Conservation (phyloP, 208 protist genomes). For the Leishmania tropica region DNA sequence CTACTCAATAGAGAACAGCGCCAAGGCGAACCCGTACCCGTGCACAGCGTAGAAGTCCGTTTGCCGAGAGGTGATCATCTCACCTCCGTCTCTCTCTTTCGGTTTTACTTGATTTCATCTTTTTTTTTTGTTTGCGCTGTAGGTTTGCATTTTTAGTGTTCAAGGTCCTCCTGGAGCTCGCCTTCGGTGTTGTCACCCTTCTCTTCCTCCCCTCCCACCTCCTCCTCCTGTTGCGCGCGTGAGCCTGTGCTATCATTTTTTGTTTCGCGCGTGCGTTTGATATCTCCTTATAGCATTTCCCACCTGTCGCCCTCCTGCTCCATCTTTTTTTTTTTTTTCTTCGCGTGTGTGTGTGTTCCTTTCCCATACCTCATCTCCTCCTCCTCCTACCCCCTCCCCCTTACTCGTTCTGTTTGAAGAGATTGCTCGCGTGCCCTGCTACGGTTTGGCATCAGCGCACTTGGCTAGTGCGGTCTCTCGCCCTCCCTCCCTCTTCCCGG, state of each 20-base stretch:
- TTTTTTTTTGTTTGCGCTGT: not conserved
- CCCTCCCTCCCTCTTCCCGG: not conserved
- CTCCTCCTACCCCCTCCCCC: not conserved
- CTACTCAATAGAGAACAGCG: not conserved
- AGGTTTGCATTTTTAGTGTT: not conserved
- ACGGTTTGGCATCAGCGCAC: no score
- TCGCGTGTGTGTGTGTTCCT: not conserved
- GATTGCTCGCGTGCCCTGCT: no score
- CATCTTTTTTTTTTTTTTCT: not conserved
- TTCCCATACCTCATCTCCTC: not conserved
- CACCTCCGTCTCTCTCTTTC: not conserved
- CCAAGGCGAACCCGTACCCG: not conserved
- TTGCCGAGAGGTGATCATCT: not conserved
- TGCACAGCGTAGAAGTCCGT: not conserved
- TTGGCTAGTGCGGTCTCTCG: not conserved
- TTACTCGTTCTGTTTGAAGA: not conserved
- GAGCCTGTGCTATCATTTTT: not conserved
- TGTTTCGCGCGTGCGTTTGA: not conserved
- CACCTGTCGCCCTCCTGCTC: not conserved
- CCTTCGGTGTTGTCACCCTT: not conserved
- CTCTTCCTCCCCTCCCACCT: not conserved
- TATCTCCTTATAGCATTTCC: not conserved
- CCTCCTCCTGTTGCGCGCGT: slow-evolving; percentile 1
- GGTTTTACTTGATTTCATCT: not conserved
- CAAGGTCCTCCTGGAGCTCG: not conserved